Percentiles rank a stretch among this genome's conserved stretches.
Evolutionary conservation across 2,329 filamentous ascomycete species (phyloP).

Genomic region (Aureobasidium sp.): DNA sequence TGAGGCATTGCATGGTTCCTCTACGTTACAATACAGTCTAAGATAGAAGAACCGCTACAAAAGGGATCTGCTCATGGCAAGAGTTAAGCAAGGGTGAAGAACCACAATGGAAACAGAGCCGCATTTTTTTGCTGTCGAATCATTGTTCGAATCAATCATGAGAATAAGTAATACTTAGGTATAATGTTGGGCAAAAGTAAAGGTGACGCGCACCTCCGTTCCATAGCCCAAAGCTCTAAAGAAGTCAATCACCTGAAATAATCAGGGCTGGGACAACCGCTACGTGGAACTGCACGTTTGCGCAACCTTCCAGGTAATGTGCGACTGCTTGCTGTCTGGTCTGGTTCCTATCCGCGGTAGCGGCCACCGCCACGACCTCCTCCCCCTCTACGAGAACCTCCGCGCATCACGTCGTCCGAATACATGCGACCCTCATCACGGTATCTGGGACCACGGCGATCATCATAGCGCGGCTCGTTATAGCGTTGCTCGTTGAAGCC

Average conservation of each 20-base stretch:
- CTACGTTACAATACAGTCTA: background rate
- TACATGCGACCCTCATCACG: constrained; percentile 24
- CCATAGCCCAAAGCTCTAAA: background rate
- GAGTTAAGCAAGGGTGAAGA: background rate
- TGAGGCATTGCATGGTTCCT: too few species aligned
- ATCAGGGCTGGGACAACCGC: background rate
- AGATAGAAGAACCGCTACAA: background rate
- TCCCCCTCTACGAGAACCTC: constrained; percentile 14
- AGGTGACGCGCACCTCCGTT: background rate
- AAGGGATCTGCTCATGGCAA: background rate
- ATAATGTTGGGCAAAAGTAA: background rate
- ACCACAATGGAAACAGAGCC: background rate
- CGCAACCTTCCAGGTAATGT: background rate
- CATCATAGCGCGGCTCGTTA: constrained; percentile 15
- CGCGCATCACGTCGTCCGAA: constrained; percentile 20
- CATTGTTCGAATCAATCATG: background rate
- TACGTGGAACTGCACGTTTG: background rate
- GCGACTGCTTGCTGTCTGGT: background rate
- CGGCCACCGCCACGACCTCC: constrained; percentile 19
- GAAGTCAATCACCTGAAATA: background rate
- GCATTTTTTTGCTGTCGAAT: background rate
- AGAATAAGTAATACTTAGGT: background rate
- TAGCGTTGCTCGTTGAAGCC: constrained; percentile 29
- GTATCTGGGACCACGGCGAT: constrained; percentile 17
- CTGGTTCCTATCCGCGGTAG: constrained; percentile 18